Evolutionary conservation across 2,329 filamentous ascomycete genomes (phyloP).

Genomic region (Neospermospora avenae): DNA sequence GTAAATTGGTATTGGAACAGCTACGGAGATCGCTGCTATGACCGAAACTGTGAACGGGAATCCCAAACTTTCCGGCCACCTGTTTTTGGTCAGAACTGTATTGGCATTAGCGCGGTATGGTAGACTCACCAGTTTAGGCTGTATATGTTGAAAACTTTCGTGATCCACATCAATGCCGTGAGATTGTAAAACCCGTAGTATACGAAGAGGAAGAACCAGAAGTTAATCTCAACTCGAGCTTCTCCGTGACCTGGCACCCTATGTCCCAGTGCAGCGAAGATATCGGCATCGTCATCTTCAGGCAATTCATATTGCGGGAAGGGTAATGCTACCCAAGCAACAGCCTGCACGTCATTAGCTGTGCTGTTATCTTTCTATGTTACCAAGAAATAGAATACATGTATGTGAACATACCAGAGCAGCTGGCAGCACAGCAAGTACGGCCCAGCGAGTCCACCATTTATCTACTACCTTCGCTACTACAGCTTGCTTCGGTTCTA

Average conservation of each 20-base stretch:
- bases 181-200: conserved; percentile 69
- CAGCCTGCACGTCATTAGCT: conserved; percentile 43
- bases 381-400: neutral
- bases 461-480: conserved; percentile 56
- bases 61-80: conserved; percentile 61
- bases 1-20: conserved; percentile 58
- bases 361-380: neutral
- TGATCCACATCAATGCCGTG: conserved; percentile 67
- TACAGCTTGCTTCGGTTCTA: conserved; percentile 56
- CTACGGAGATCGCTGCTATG: conserved; percentile 58
- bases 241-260: conserved; percentile 59
- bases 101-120: neutral
- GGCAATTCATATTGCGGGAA: conserved; percentile 60
- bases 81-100: conserved; percentile 22
- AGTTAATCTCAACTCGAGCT: conserved; percentile 62
- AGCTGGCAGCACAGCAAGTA: conserved; percentile 60
- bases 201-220: conserved; percentile 69
- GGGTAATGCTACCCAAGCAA: conserved; percentile 63
- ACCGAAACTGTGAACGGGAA: conserved; percentile 62
- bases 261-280: conserved; percentile 30
- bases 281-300: conserved; percentile 38
- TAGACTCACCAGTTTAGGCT: conserved; percentile 57
- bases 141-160: conserved; percentile 69
- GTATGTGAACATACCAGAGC: conserved; percentile 46
- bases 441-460: conserved; percentile 62